These are phyloP conservation scores for Hymenoscyphus infarciens DNA, from an alignment of 2,329 filamentous ascomycete species.

Conservation along the genomic window DNA sequence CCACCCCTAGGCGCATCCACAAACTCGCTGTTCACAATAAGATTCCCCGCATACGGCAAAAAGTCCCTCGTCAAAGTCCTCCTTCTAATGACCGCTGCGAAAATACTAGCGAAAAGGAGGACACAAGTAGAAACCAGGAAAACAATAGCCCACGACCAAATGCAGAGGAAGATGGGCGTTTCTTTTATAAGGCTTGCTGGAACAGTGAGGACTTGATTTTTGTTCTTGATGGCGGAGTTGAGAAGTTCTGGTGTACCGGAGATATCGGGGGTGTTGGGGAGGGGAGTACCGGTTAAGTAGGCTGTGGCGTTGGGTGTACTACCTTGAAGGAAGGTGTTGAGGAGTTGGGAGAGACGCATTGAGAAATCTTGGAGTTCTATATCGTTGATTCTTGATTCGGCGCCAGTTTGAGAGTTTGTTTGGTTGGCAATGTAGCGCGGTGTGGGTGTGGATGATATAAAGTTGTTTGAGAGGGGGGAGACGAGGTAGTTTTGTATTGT, in stretches of 20 bases:
- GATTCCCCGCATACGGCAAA: constrained; percentile 17
- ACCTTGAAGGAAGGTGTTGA: constrained; percentile 22
- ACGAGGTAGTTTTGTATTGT: constrained; percentile 25
- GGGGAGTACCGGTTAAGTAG: constrained; percentile 13
- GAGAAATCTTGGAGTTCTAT: constrained; percentile 22
- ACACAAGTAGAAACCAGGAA: constrained; percentile 18
- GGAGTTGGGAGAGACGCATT: constrained; percentile 17
- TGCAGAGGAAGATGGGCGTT: constrained; percentile 6
- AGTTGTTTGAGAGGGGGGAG: constrained; percentile 17
- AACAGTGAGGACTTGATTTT: constrained; percentile 14
- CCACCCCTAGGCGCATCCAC: constrained; percentile 19
- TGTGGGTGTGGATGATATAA: constrained; percentile 20
- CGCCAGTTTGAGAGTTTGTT: background rate
- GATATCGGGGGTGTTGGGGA: background rate
- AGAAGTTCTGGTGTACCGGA: constrained; percentile 7
- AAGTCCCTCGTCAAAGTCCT: constrained; percentile 16
- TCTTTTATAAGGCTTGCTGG: constrained; percentile 8
- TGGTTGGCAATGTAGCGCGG: constrained; percentile 6
- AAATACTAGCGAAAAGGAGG: constrained; percentile 18
- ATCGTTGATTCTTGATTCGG: constrained; percentile 18
- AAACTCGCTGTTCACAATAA: constrained; percentile 18
- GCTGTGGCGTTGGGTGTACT: constrained; percentile 15
- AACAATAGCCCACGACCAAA: constrained; percentile 15
- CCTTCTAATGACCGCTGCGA: constrained; percentile 14
- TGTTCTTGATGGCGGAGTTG: constrained; percentile 6